These are phyloP conservation scores for Rhizodiscina lignyota DNA, from an alignment of 495 filamentous ascomycete genomes.

Conservation along the genomic window DNA sequence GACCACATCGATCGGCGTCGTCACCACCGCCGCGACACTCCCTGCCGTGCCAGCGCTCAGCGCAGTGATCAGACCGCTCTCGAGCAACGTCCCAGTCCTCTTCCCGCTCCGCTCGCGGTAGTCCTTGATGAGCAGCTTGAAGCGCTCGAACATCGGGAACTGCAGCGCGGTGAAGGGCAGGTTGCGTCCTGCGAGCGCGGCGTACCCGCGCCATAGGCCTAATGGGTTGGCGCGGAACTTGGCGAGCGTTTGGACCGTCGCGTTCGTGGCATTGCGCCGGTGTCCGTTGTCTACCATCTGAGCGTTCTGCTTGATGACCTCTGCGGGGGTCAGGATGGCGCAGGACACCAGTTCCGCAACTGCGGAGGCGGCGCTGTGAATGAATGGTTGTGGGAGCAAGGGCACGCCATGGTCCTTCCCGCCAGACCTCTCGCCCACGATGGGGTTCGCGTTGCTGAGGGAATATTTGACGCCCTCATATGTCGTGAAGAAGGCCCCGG, in stretches of 20 bases:
- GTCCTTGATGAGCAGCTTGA: constrained; percentile 30
- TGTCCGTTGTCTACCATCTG: constrained; percentile 43
- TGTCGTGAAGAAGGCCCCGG: constrained; percentile 78
- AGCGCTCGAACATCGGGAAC: constrained; percentile 69
- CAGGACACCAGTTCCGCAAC: constrained; percentile 68
- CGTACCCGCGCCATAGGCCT: constrained; percentile 63
- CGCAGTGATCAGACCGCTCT: constrained; percentile 53
- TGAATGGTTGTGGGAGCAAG: constrained; percentile 40
- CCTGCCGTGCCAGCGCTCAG: constrained; percentile 53
- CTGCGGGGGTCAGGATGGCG: constrained; percentile 70
- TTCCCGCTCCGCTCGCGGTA: constrained; percentile 17
- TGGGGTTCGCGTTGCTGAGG: constrained; percentile 28
- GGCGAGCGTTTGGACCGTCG: constrained; percentile 35
- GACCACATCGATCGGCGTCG: constrained; percentile 70
- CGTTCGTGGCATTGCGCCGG: constrained; percentile 8
- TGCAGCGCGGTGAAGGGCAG: constrained; percentile 76
- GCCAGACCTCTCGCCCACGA: constrained; percentile 10
- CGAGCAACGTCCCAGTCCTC: constrained; percentile 25
- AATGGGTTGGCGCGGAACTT: constrained; percentile 39
- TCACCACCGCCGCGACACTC: constrained; percentile 48
- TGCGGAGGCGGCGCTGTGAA: constrained; percentile 56
- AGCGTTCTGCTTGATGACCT: constrained; percentile 87
- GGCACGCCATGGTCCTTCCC: constrained; percentile 8
- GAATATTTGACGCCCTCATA: constrained; percentile 61
- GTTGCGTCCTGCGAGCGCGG: constrained; percentile 61